Percentiles rank a stretch among this genome's conserved stretches.
Conservation (phyloP, 768 basidiomycete genomes). For the Auricularia cornea region DNA sequence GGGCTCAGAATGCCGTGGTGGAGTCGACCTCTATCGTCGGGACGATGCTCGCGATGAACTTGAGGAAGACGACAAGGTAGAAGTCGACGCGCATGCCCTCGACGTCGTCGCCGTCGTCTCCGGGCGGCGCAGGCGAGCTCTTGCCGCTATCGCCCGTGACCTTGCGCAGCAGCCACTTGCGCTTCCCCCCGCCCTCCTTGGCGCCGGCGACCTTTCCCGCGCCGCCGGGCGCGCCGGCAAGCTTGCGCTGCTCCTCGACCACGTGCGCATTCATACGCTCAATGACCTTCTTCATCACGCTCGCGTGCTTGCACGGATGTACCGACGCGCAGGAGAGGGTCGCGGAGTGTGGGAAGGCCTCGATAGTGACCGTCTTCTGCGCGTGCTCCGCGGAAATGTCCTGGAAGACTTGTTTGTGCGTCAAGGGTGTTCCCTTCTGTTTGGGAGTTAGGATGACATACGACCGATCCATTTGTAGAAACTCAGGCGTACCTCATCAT, state of each 20-base stretch:
- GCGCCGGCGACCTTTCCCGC: conserved; percentile 20
- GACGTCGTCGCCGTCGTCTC: conserved; percentile 52
- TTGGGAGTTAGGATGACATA: neutral
- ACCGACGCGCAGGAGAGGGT: conserved; percentile 85
- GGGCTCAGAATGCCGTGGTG: conserved; percentile 47
- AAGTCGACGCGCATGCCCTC: conserved; percentile 97
- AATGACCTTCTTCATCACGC: conserved; percentile 99
- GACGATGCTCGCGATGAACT: conserved; percentile 96
- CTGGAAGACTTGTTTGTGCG: conserved; percentile 88
- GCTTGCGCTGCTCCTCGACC: conserved; percentile 66
- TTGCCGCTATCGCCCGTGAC: conserved; percentile 61
- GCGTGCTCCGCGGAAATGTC: conserved; percentile 97
- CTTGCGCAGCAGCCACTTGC: conserved; percentile 79
- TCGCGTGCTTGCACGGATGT: conserved; percentile 97
- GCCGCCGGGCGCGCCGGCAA: conserved; percentile 18
- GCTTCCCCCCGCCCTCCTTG: conserved; percentile 39
- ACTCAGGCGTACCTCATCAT: conserved; percentile 66
- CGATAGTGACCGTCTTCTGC: conserved; percentile 97
- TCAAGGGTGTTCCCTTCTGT: conserved; percentile 82
- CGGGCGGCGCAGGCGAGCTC: conserved; percentile 20
- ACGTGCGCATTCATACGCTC: conserved; percentile 94
- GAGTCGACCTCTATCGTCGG: conserved; percentile 99
- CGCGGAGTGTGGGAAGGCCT: conserved; percentile 90
- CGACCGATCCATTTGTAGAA: too few species aligned
- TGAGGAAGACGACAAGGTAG: conserved; percentile 96